Base-by-base conservation (phyloP, 208 protist species). In the Strigomonas culicis region DNA sequence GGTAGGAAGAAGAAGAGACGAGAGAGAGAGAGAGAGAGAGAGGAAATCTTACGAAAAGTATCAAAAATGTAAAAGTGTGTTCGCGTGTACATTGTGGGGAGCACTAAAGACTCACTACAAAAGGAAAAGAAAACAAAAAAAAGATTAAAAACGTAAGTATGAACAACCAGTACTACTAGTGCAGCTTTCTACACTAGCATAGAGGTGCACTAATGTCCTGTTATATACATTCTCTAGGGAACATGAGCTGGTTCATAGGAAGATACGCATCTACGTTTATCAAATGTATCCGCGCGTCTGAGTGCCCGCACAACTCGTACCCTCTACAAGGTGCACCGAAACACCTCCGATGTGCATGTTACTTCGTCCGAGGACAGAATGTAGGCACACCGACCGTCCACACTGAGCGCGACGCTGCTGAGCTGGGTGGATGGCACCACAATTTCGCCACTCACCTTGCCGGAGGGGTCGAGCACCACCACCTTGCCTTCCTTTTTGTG, bases 391-490 rank as follows among this genome's bases (percentile, higher is more conserved):
- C 34, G 25, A 15, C 74, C 80, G 21, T 63, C 60, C 10, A 11
- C 34, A 39, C 75, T 58, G 11, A 94, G 30, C 2, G 68, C 67
- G 27, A 94, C 55, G 7, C 69, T 79, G 28, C 71, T 52, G 30
- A 94, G 70, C 43, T 84, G 73, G 0, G 81, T 61, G 17, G 53
- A 61, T 3, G 75, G 74, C 8, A 80, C 66, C n/a, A 65, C 59
- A 53, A 89, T 66, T 22, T 69, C 50, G 28, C 78, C 80, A 36
- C 69, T 30, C 55, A 80, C 68, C 13, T 63, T 67, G 0, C 86
- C 86, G 32, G 80, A 49, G 28, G 60, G 61, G 8, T 51, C 59
- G 39, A 90, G 31, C 47, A 88, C 82, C 24, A 74, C 47, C 19
- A 93, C 82, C 41, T 63, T 46, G 6, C 86, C 86, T 15, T 70